Evolutionary conservation across 1,139 yeast species (phyloP).

Genomic region (Yamadazyma friedrichii): DNA sequence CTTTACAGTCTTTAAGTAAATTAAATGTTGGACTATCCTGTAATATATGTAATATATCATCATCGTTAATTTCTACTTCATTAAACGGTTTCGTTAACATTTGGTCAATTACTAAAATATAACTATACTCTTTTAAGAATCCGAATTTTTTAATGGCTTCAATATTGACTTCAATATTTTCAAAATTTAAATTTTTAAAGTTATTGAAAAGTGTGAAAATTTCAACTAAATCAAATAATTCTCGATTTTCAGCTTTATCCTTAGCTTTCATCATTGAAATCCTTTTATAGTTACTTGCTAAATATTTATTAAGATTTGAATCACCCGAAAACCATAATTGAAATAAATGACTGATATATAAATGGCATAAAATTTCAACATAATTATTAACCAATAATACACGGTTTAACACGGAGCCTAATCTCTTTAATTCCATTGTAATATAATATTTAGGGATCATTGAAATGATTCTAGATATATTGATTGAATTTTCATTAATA

Average conservation of each 20-base stretch:
- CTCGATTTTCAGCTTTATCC: slow-evolving; percentile 5
- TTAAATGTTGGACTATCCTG: slow-evolving; percentile 3
- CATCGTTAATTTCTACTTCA: slow-evolving; percentile 5
- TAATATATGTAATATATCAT: slow-evolving; percentile 6
- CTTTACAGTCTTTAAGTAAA: slow-evolving; percentile 5
- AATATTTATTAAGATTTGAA: slow-evolving; percentile 6
- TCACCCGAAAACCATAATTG: slow-evolving; percentile 15
- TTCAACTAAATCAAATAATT: slow-evolving; percentile 5
- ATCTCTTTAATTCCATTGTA: slow-evolving; percentile 11
- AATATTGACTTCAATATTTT: background rate
- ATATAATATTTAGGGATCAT: slow-evolving; percentile 13
- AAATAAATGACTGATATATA: slow-evolving; percentile 12
- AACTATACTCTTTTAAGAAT: slow-evolving; percentile 10
- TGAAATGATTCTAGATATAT: background rate
- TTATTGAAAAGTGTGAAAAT: slow-evolving; percentile 8
- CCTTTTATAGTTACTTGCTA: slow-evolving; percentile 10
- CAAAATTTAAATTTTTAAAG: slow-evolving; percentile 6
- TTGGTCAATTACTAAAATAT: slow-evolving; percentile 5
- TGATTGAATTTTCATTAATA: slow-evolving; percentile 9
- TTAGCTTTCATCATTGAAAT: slow-evolving; percentile 5
- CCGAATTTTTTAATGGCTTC: slow-evolving; percentile 4
- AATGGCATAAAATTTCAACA: slow-evolving; percentile 11
- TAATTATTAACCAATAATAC: slow-evolving; percentile 9
- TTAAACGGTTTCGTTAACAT: slow-evolving; percentile 13
- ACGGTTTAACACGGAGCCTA: slow-evolving; percentile 4